Conservation (phyloP, 345 rosid species). For the Gossypioides kirkii region DNA sequence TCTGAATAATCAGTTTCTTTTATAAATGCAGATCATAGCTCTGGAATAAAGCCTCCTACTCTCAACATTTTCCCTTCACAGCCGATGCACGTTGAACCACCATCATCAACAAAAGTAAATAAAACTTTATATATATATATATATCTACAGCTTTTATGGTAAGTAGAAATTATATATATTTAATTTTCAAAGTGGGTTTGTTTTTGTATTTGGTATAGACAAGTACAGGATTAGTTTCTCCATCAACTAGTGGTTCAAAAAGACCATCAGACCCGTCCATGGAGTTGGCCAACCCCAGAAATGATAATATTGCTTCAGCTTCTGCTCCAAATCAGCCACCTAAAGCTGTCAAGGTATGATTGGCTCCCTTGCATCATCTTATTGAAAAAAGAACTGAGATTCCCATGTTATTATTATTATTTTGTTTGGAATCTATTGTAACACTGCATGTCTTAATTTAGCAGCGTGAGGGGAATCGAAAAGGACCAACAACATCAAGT, state of each 20-base stretch:
- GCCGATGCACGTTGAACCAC: constrained; percentile 84
- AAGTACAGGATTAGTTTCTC: constrained; percentile 35
- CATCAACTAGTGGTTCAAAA: constrained; percentile 43
- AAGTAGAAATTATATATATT: background rate
- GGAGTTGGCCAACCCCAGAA: constrained; percentile 45
- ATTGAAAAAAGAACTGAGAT: constrained; percentile 16
- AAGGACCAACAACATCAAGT: constrained; percentile 42
- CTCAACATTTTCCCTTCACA: constrained; percentile 96
- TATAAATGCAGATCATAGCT: constrained; percentile 48
- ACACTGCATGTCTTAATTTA: constrained; percentile 14
- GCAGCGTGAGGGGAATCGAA: constrained; percentile 55
- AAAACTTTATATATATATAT: constrained; percentile 10
- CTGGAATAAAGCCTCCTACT: constrained; percentile 91
- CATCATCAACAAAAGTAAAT: constrained; percentile 35
- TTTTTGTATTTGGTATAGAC: constrained; percentile 31
- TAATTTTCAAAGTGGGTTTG: constrained; percentile 10
- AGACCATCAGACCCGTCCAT: constrained; percentile 54
- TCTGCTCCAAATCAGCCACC: constrained; percentile 29
- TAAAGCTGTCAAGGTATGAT: constrained; percentile 45
- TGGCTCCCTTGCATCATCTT: background rate
- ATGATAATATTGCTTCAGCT: constrained; percentile 28
- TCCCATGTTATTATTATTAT: background rate
- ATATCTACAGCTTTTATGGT: background rate
- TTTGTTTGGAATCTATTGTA: constrained; percentile 7
- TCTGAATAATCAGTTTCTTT: background rate